phyloP scores from a whole-genome alignment of 768 basidiomycete species.

The Trametopsis cervina region DNA sequence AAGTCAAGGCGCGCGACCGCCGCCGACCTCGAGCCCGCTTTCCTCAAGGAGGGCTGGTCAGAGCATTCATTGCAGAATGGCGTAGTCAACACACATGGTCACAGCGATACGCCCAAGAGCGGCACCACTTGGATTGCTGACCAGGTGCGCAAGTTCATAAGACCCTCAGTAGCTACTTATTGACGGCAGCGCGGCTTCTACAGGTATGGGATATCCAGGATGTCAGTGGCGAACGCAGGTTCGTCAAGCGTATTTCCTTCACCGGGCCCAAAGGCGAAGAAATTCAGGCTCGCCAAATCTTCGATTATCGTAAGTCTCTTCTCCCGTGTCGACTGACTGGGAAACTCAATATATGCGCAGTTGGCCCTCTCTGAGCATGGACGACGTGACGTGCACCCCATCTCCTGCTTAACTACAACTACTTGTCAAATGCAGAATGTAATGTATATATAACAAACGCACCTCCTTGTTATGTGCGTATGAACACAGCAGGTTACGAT shows the following conservation, averaged over 20 bases:
- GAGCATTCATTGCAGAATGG: slow-evolving; percentile 31
- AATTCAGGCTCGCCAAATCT: slow-evolving; percentile 50
- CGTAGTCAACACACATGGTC: slow-evolving; percentile 30
- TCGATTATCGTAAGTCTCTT: slow-evolving; percentile 57
- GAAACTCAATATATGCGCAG: background rate
- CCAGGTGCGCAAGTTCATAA: slow-evolving; percentile 39
- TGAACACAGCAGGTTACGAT: too few relatives aligned
- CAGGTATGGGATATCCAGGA: slow-evolving; percentile 60
- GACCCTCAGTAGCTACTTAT: slow-evolving; percentile 13
- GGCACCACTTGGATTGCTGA: slow-evolving; percentile 51
- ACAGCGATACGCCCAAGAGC: slow-evolving; percentile 62
- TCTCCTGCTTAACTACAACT: too few relatives aligned
- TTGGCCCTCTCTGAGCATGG: background rate
- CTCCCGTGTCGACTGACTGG: too few relatives aligned
- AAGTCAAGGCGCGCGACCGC: slow-evolving; percentile 24
- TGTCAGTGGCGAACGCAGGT: slow-evolving; percentile 51
- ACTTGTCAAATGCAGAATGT: background rate
- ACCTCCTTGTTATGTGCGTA: background rate
- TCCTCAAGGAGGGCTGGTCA: slow-evolving; percentile 36
- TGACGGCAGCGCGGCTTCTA: background rate
- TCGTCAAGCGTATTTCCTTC: slow-evolving; percentile 56
- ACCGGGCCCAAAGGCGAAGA: slow-evolving; percentile 52
- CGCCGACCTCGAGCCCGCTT: slow-evolving; percentile 27
- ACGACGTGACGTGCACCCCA: too few relatives aligned
- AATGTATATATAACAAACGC: background rate